Conservation (phyloP, 1,284 basidiomycete species). For the Trichosporon sp. region DNA sequence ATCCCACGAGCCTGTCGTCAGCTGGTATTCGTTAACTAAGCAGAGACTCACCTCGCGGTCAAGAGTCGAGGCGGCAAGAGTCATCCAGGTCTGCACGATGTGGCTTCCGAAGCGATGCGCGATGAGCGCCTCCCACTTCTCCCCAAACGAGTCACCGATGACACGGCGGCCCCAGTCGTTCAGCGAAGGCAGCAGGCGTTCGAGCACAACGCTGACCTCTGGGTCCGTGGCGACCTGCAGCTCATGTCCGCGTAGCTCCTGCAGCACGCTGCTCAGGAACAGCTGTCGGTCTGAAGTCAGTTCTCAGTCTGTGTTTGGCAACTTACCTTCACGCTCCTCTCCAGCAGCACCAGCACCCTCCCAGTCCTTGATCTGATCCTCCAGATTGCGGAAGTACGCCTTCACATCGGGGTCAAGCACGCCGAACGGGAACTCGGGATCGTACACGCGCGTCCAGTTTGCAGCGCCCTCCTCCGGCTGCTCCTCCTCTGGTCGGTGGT, state of each 20-base stretch:
- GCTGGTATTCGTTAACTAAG: not conserved
- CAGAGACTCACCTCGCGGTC: conserved; percentile 65
- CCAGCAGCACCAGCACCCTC: conserved; percentile 53
- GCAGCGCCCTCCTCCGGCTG: conserved; percentile 17
- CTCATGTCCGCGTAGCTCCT: conserved; percentile 79
- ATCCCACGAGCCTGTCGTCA: conserved; percentile 57
- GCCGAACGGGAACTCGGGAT: conserved; percentile 76
- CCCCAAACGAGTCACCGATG: conserved; percentile 73
- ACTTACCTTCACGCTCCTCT: conserved; percentile 66
- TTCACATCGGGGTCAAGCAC: conserved; percentile 80
- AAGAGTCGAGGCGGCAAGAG: conserved; percentile 65
- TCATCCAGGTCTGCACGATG: conserved; percentile 81
- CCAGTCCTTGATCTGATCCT: conserved; percentile 79
- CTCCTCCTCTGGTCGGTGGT: conserved; percentile 5
- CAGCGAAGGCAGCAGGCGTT: conserved; percentile 82
- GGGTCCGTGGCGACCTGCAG: conserved; percentile 83
- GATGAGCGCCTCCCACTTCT: conserved; percentile 69
- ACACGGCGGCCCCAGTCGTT: conserved; percentile 87
- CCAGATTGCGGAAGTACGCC: conserved; percentile 82
- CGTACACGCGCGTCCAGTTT: conserved; percentile 36
- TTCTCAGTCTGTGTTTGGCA: not conserved
- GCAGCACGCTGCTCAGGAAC: conserved; percentile 76
- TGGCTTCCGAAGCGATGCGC: conserved; percentile 85
- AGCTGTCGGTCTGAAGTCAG: conserved; percentile 61
- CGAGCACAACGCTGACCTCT: conserved; percentile 79